These are phyloP conservation scores for Glutinoglossum americanum DNA, from an alignment of 495 filamentous ascomycete genomes.

Conservation along the genomic window DNA sequence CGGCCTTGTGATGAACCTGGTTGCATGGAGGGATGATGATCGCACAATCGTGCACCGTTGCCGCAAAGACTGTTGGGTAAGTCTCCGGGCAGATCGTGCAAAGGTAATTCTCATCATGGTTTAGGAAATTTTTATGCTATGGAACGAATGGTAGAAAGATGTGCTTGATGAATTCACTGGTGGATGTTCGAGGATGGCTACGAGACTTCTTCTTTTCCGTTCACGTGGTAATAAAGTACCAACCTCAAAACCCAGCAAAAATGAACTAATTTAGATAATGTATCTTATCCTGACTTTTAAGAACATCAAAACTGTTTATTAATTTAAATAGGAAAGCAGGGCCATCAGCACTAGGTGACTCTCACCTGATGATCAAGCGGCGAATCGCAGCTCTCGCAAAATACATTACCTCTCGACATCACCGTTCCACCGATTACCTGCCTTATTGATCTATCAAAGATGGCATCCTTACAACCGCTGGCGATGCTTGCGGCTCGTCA, in stretches of 20 bases:
- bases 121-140: neutral
- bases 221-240: neutral
- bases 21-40: neutral
- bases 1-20: slow-evolving; percentile 24
- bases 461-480: slow-evolving; percentile 31
- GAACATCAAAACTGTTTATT: too few relatives aligned
- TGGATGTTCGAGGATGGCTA: neutral
- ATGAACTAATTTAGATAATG: too few relatives aligned
- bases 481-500: slow-evolving; percentile 27
- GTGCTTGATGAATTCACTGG: neutral
- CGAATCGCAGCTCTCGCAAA: neutral
- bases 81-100: slow-evolving; percentile 1
- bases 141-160: neutral
- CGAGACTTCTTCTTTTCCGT: neutral
- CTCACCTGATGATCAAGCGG: neutral
- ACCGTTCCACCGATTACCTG: neutral
- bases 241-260: neutral
- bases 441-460: slow-evolving; percentile 10
- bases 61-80: neutral
- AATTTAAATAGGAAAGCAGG: too few relatives aligned
- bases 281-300: too few relatives aligned
- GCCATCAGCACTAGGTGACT: too few relatives aligned
- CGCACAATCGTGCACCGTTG: neutral
- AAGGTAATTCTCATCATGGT: slow-evolving; percentile 3
- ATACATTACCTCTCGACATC: neutral